These are phyloP conservation scores for Rugonectria rugulosa DNA, from an alignment of 2,329 filamentous ascomycete species.

Conservation along the genomic window DNA sequence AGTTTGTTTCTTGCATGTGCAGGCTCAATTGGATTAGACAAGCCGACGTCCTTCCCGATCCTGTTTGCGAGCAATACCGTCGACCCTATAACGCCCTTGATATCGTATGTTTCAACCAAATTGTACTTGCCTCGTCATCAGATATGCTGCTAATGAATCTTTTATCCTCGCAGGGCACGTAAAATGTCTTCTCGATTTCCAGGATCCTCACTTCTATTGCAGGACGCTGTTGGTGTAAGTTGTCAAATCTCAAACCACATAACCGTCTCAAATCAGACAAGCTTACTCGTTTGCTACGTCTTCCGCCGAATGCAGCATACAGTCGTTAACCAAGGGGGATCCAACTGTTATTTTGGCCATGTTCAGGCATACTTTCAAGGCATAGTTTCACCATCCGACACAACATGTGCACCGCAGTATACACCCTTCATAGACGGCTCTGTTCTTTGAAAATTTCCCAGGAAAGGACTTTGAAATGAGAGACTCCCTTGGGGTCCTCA, in stretches of 20 bases:
- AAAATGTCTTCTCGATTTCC: slow-evolving; percentile 41
- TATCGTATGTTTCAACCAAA: slow-evolving; percentile 36
- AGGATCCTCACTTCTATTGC: slow-evolving; percentile 40
- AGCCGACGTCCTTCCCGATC: slow-evolving; percentile 45
- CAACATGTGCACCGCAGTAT: slow-evolving; percentile 43
- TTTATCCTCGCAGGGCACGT: slow-evolving; percentile 33
- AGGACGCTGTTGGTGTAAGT: slow-evolving; percentile 46
- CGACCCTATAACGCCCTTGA: slow-evolving; percentile 49
- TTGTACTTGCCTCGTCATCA: background rate
- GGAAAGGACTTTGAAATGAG: no score
- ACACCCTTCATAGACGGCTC: slow-evolving; percentile 34
- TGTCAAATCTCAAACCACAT: slow-evolving; percentile 4
- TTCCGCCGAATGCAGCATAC: slow-evolving; percentile 40
- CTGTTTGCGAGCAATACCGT: slow-evolving; percentile 49
- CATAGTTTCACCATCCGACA: slow-evolving; percentile 41
- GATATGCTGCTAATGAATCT: slow-evolving; percentile 18
- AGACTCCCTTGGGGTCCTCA: no score
- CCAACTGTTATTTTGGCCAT: slow-evolving; percentile 46
- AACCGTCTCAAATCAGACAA: slow-evolving; percentile 14
- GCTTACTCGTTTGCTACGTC: slow-evolving; percentile 19
- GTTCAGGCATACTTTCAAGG: slow-evolving; percentile 48
- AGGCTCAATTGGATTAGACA: slow-evolving; percentile 32
- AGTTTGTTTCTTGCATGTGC: slow-evolving; percentile 11
- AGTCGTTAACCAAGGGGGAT: slow-evolving; percentile 39
- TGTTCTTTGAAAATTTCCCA: background rate